Percentiles rank a stretch among this genome's conserved stretches.
Evolutionary conservation across 441 rosid genomes (phyloP).

Genomic region (Eruca vesicaria): DNA sequence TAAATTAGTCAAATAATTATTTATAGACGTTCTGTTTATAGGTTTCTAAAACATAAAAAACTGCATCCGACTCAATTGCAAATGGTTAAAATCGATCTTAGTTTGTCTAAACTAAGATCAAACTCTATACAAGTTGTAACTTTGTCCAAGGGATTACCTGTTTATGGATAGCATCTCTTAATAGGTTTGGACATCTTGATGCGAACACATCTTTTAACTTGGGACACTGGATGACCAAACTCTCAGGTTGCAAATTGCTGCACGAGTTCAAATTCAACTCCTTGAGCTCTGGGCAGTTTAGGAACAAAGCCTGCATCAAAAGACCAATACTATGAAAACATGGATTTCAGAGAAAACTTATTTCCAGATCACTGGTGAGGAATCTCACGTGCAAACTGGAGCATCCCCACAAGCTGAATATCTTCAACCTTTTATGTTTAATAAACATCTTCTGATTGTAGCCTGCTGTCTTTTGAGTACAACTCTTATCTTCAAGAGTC

Average conservation of each 20-base stretch:
- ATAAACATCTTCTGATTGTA: slow-evolving; percentile 83
- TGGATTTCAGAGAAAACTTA: not conserved
- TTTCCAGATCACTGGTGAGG: not conserved
- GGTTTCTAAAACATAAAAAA: not conserved
- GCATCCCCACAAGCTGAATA: slow-evolving; percentile 98
- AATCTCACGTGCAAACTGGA: slow-evolving; percentile 87
- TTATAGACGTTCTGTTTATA: not conserved
- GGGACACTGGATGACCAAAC: slow-evolving; percentile 84
- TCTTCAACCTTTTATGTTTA: slow-evolving; percentile 73
- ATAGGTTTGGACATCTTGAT: slow-evolving; percentile 64
- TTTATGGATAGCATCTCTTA: slow-evolving; percentile 57
- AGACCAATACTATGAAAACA: slow-evolving; percentile 30
- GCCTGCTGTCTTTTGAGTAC: slow-evolving; percentile 42
- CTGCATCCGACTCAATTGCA: not conserved
- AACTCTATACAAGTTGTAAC: not conserved
- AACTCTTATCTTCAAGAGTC: slow-evolving; percentile 38
- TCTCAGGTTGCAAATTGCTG: slow-evolving; percentile 76
- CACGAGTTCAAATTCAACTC: slow-evolving; percentile 87
- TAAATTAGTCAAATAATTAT: not conserved
- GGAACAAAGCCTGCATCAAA: slow-evolving; percentile 73
- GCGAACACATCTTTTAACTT: slow-evolving; percentile 72
- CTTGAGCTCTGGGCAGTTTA: slow-evolving; percentile 84
- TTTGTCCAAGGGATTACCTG: slow-evolving; percentile 54
- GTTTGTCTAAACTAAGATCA: not conserved
- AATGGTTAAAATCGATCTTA: not conserved